Evolutionary conservation across 371 early-diverging fungal genomes (phyloP), one percentile per base, ranked within the genome.

Genomic region (Zancudomyces culisetae): DNA sequence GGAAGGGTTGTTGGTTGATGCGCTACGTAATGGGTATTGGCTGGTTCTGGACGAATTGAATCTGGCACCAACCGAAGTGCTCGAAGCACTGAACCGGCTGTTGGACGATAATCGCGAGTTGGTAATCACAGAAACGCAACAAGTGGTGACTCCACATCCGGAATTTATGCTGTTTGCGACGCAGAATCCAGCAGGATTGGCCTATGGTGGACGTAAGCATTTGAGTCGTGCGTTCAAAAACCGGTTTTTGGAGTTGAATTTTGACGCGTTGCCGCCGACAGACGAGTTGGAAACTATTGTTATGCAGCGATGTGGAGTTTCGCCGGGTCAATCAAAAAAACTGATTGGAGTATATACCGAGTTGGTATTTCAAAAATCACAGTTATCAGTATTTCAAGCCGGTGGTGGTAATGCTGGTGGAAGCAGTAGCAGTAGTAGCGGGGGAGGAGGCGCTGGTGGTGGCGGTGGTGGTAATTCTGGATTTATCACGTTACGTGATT

Each of bases 151-250:
- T 42, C 96, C 99, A 22, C 98, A 99, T 61, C 81, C 85, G 29
- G 78, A 91, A 58, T 99, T 99, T 65, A 90, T 93, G 86, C 77
- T 99, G 8, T 99, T 99, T 77, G 99, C 99, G 8, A 99, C 99
- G 18, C 99, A 99, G 68, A 99, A 99, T 69, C 95, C 98, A 1
- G 84, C 97, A n/a, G 87, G 87, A 35, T 70, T 87, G 28, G n/a
- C n/a, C n/a, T 99, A 99, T 70, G 95, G 93, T 57, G 99, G 99
- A 20, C 87, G 99, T 57, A 98, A 99, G 66, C 85, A 81, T 26
- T 76, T 99, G n/a, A 95, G 96, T 1, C 77, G 96, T 26, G 99
- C 99, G 1, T 99, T 99, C 80, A 83, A 98, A 42, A 98, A 98
- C 68, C 87, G 99, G 61, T 99, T 99, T 68, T 69, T 99, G 49